phyloP scores from a whole-genome alignment of 2,329 filamentous ascomycete genomes.

The Pseudofabraea citricarpa region DNA sequence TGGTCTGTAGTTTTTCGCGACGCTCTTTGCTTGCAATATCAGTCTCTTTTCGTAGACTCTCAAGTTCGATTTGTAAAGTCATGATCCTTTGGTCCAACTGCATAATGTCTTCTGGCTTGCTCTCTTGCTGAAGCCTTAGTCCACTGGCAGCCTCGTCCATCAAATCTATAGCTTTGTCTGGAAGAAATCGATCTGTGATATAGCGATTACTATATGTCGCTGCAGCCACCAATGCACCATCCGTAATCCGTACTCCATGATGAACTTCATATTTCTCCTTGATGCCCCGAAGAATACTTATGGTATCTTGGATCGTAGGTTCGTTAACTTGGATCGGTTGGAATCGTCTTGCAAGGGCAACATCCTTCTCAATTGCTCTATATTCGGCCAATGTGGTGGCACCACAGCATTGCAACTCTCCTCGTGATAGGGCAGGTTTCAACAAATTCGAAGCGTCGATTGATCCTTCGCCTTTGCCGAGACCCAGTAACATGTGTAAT shows the following conservation, averaged over 20 bases:
- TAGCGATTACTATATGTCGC: constrained; percentile 92
- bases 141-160: constrained; percentile 95
- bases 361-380: constrained; percentile 90
- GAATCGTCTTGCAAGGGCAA: constrained; percentile 85
- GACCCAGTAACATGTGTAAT: constrained; percentile 81
- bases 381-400: constrained; percentile 94
- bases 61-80: constrained; percentile 94
- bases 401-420: constrained; percentile 91
- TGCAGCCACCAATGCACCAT: constrained; percentile 85
- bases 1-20: constrained; percentile 76
- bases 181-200: constrained; percentile 91
- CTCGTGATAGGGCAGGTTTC: constrained; percentile 88
- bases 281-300: constrained; percentile 92
- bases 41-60: constrained; percentile 89
- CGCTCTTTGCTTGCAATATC: constrained; percentile 86
- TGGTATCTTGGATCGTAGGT: constrained; percentile 84
- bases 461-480: constrained; percentile 92
- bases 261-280: constrained; percentile 98
- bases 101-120: constrained; percentile 92
- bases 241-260: constrained; percentile 91
- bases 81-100: constrained; percentile 91
- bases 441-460: constrained; percentile 94
- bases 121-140: constrained; percentile 88
- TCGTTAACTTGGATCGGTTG: constrained; percentile 94
- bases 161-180: constrained; percentile 94